Evolutionary conservation across 2,329 filamentous ascomycete species (phyloP).

Genomic region (Eutypa lata): DNA sequence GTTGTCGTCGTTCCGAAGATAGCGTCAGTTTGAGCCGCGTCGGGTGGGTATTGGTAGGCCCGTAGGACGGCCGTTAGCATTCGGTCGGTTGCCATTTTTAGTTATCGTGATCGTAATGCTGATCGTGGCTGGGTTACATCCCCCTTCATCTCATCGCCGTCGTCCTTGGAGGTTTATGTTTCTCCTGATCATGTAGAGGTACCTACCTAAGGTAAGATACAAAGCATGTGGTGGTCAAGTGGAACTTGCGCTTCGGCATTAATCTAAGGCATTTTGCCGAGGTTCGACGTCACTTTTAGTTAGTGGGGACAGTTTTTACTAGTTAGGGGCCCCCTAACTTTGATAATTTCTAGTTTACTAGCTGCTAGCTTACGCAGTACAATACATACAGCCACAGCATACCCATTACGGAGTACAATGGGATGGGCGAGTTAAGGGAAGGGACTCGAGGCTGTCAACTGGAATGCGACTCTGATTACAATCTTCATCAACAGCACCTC

Average conservation of each 20-base stretch:
- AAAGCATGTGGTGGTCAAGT: background rate
- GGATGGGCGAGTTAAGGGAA: no score
- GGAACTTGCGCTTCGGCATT: background rate
- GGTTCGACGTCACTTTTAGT: conserved; percentile 12
- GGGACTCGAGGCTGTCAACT: no score
- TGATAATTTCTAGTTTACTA: no score
- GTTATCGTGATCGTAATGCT: background rate
- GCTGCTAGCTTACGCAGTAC: no score
- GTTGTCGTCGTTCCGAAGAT: conserved; percentile 64
- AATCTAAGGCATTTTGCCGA: conserved; percentile 19
- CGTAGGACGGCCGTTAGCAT: conserved; percentile 65
- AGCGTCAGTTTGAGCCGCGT: conserved; percentile 49
- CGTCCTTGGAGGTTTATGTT: no score
- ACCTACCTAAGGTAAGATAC: background rate
- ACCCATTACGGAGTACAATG: no score
- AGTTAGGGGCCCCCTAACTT: background rate
- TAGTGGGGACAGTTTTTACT: background rate
- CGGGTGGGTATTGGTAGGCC: conserved; percentile 52
- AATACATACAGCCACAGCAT: no score
- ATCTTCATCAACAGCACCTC: no score
- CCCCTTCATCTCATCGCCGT: no score
- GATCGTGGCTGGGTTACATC: no score
- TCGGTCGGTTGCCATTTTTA: conserved; percentile 62
- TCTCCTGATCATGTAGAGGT: no score
- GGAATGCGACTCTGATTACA: no score